A percentile compares a stretch with the other conserved stretches of the same genome.
Evolutionary conservation across 129 eudicot genomes (phyloP).

Genomic region (Solidago caesia): DNA sequence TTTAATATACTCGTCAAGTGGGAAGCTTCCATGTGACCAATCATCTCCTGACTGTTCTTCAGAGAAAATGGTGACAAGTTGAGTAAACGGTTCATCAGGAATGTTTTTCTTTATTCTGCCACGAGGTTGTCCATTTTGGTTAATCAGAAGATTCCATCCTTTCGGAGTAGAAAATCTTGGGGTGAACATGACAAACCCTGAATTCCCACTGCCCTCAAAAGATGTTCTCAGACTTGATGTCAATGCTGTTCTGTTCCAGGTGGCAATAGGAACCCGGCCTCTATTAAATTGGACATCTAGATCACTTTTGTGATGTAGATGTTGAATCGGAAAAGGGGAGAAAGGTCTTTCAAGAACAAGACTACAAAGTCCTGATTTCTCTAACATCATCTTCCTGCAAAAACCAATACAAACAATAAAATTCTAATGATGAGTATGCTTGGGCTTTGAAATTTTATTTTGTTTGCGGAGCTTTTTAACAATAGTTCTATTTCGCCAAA

Average conservation of each 20-base stretch:
- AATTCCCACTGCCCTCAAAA: constrained; percentile 64
- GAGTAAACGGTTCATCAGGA: constrained; percentile 55
- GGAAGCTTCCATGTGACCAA: constrained; percentile 95
- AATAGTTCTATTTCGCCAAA: background rate
- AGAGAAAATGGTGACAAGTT: constrained; percentile 68
- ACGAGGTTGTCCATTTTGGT: constrained; percentile 42
- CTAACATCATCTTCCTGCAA: constrained; percentile 71
- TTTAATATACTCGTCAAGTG: constrained; percentile 79
- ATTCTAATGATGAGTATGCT: background rate
- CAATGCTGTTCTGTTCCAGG: constrained; percentile 63
- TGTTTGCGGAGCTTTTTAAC: background rate
- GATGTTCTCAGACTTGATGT: constrained; percentile 63
- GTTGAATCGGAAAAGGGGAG: constrained; percentile 84
- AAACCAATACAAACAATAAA: constrained; percentile 18
- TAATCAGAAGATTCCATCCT: constrained; percentile 68
- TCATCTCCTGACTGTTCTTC: constrained; percentile 68
- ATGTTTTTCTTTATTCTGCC: constrained; percentile 39
- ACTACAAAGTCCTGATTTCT: constrained; percentile 73
- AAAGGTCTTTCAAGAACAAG: constrained; percentile 93
- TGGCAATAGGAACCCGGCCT: constrained; percentile 89
- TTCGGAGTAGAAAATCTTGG: constrained; percentile 61
- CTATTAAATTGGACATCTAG: constrained; percentile 66
- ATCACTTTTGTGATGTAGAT: constrained; percentile 60
- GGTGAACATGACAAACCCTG: constrained; percentile 77
- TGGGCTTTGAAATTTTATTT: background rate